A percentile compares a stretch with the other conserved stretches of the same genome.
Evolutionary conservation across 768 basidiomycete species (phyloP).

Genomic region (Leccinum truebloodii): DNA sequence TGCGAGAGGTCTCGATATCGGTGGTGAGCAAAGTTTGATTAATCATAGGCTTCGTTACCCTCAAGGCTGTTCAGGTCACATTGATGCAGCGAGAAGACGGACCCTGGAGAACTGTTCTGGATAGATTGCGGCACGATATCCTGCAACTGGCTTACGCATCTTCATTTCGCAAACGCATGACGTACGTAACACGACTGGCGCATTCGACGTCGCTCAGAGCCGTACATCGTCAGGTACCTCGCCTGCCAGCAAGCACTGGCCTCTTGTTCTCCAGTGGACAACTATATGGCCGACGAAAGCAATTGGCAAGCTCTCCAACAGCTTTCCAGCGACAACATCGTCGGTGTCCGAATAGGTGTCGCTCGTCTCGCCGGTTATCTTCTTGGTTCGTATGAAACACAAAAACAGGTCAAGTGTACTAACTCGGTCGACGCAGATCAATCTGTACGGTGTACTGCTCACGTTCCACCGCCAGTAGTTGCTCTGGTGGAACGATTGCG

Average conservation of each 20-base stretch:
- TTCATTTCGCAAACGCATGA: conserved; percentile 64
- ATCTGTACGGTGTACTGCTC: conserved; percentile 9
- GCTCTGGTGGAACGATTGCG: conserved; percentile 49
- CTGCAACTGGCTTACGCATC: conserved; percentile 45
- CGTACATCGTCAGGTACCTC: conserved; percentile 57
- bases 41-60: conserved; percentile 8
- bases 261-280: conserved; percentile 34
- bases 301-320: conserved; percentile 52
- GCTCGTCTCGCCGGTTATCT: conserved; percentile 68
- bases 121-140: conserved; percentile 43
- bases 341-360: conserved; percentile 84
- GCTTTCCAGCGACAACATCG: conserved; percentile 66
- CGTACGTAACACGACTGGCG: conserved; percentile 46
- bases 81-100: conserved; percentile 43
- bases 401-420: conserved; percentile 8
- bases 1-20: conserved; percentile 72
- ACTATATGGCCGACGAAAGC: conserved; percentile 43
- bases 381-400: conserved; percentile 46
- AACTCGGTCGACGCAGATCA: conserved; percentile 16
- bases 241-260: conserved; percentile 68
- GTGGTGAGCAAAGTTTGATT: conserved; percentile 47
- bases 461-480: conserved; percentile 37
- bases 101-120: conserved; percentile 36
- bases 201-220: conserved; percentile 15
- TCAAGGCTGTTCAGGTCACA: conserved; percentile 44